Conservation (phyloP, 2,329 filamentous ascomycete species). For the Penicillium sp. region DNA sequence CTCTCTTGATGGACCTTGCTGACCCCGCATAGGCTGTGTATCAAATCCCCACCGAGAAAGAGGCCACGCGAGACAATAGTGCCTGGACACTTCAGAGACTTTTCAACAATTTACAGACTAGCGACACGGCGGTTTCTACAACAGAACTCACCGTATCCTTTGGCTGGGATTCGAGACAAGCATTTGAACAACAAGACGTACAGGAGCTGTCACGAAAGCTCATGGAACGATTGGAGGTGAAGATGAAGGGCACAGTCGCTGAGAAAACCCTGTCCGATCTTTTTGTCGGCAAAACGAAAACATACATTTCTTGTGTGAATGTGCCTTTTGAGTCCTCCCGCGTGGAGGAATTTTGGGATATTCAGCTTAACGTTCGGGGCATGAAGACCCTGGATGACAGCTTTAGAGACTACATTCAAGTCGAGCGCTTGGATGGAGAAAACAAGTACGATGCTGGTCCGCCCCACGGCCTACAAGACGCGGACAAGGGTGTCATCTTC, state of each 20-base stretch:
- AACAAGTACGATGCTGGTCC: conserved; percentile 96
- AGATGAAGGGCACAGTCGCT: conserved; percentile 94
- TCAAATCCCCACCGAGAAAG: conserved; percentile 87
- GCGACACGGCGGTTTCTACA: conserved; percentile 76
- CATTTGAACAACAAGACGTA: conserved; percentile 98
- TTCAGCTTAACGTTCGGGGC: conserved; percentile 92
- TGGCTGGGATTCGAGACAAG: conserved; percentile 95
- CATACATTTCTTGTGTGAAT: conserved; percentile 97
- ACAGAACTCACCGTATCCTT: conserved; percentile 95
- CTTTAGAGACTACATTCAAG: conserved; percentile 93
- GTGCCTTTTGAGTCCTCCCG: conserved; percentile 96
- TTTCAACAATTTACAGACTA: conserved; percentile 93
- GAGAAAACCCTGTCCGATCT: conserved; percentile 85
- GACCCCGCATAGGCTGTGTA: conserved; percentile 70
- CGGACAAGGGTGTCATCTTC: conserved; percentile 97
- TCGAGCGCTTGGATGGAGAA: conserved; percentile 94
- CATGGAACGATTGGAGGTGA: conserved; percentile 95
- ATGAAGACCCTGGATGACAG: conserved; percentile 92
- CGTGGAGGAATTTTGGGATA: conserved; percentile 97
- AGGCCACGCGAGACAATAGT: conserved; percentile 78
- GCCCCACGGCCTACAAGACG: conserved; percentile 88
- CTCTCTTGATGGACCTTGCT: neutral
- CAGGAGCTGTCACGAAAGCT: conserved; percentile 94
- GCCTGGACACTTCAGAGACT: conserved; percentile 90
- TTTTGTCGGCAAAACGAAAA: conserved; percentile 98